Conservation (phyloP, 768 basidiomycete genomes). For the Boletus rubescentipes region DNA sequence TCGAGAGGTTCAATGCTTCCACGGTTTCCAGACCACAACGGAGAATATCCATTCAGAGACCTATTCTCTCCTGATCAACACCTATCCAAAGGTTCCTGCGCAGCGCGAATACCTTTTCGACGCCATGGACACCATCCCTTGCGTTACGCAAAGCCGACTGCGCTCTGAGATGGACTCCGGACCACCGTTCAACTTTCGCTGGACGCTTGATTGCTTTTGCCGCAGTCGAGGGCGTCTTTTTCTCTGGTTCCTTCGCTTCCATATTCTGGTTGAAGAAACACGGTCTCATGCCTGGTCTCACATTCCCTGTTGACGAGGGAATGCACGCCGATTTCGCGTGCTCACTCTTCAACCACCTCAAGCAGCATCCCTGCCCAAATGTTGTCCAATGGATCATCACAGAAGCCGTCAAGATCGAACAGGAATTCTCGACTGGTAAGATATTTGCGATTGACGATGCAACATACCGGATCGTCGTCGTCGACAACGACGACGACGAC, state of each 20-base stretch:
- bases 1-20: conserved; percentile 93
- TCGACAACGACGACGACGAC: too few relatives aligned
- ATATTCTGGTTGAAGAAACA: conserved; percentile 98
- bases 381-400: conserved; percentile 68
- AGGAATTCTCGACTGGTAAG: conserved; percentile 81
- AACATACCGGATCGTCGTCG: too few relatives aligned
- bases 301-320: conserved; percentile 94
- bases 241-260: conserved; percentile 87
- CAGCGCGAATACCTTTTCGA: conserved; percentile 81
- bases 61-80: conserved; percentile 92
- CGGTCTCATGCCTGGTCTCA: conserved; percentile 93
- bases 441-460: too few relatives aligned
- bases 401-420: conserved; percentile 82
- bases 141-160: conserved; percentile 89
- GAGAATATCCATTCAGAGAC: conserved; percentile 97
- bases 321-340: conserved; percentile 97
- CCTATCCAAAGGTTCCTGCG: conserved; percentile 78
- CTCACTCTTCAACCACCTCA: conserved; percentile 77
- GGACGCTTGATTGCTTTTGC: conserved; percentile 94
- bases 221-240: conserved; percentile 96
- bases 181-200: conserved; percentile 72
- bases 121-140: conserved; percentile 90
- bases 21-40: conserved; percentile 98
- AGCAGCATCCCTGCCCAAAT: conserved; percentile 75
- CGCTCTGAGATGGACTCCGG: conserved; percentile 90